Percentiles rank a stretch among this genome's conserved stretches.
These are phyloP conservation scores for Gyromitra esculenta DNA, from an alignment of 2,329 filamentous ascomycete genomes.

Conservation along the genomic window DNA sequence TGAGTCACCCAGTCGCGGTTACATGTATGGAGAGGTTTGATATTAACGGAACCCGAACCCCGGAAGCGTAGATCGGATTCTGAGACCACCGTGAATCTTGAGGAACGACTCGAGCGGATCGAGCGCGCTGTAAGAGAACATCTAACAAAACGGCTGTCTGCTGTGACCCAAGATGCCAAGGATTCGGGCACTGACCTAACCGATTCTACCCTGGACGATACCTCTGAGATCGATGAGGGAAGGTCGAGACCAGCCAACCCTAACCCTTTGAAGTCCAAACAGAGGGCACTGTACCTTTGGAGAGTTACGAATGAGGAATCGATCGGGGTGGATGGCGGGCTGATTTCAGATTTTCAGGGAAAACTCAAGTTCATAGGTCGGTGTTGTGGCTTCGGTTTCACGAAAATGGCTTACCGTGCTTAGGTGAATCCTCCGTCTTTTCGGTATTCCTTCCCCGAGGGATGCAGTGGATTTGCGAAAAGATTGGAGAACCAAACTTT, in stretches of 20 bases:
- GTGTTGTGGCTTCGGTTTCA: background rate
- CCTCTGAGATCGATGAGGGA: background rate
- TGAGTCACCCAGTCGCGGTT: background rate
- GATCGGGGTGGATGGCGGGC: background rate
- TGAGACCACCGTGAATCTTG: constrained; percentile 29
- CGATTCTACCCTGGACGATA: background rate
- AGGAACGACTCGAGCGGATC: constrained; percentile 42
- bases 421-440: constrained; percentile 43
- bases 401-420: background rate
- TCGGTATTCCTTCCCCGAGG: constrained; percentile 33
- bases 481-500: constrained; percentile 24
- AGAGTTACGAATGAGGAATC: constrained; percentile 9
- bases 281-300: constrained; percentile 37
- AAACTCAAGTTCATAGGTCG: constrained; percentile 39
- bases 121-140: constrained; percentile 42
- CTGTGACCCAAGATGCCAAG: constrained; percentile 3
- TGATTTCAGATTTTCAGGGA: constrained; percentile 13
- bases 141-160: constrained; percentile 7
- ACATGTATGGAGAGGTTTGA: background rate
- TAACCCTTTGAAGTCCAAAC: constrained; percentile 2
- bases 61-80: constrained; percentile 13
- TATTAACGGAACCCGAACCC: constrained; percentile 16
- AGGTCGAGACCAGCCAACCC: background rate
- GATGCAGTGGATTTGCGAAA: constrained; percentile 39
- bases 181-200: background rate